Base-by-base conservation (phyloP, 345 rosid genomes). In the Arabis alpina region DNA sequence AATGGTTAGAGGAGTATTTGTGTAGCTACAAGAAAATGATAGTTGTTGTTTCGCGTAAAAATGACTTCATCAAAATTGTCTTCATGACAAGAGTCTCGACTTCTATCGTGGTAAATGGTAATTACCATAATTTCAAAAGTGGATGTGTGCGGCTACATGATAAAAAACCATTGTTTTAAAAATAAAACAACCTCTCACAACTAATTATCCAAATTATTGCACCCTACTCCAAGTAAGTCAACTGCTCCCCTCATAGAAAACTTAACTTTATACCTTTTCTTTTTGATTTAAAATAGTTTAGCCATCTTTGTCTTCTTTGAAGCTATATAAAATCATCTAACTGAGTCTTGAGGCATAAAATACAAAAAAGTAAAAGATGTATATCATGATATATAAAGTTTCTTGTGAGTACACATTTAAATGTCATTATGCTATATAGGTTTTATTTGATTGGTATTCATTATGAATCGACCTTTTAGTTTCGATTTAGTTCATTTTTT, bases 371-470 rank as follows among this genome's bases (percentile, higher is more conserved):
- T 1, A 55, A 32, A 32, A 32, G 8, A 32, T 55, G 61, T 10
- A 8, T 14, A 2, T 32, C 59, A 54, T 32, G 7, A 32, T 14
- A 54, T 30, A 3, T 53, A 53, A n/a, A 3, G 12, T 24, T 50
- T 23, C 3, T 16, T 15, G 10, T 47, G 10, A 47, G 25, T 13
- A 25, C 12, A 54, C 11, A 28, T 27, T 30, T n/a, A 28, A 27
- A 28, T 28, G 16, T 53, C 15, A 53, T 51, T 24, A 51, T 51
- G 5, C 36, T 32, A 69, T 89, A 94, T 69, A 91, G 1, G 34
- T 30, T 30, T 30, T 5, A 30, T 30, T 30, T 30, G 34, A 30
- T 30, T 30, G 34, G 34, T 5, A 30, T 30, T 30, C 34, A 30
- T 30, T 3, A 3, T 30, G 34, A 30, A 30, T 30, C 6, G 6